Conservation (phyloP, 2,329 filamentous ascomycete genomes). For the Simplicillium aogashimaense region DNA sequence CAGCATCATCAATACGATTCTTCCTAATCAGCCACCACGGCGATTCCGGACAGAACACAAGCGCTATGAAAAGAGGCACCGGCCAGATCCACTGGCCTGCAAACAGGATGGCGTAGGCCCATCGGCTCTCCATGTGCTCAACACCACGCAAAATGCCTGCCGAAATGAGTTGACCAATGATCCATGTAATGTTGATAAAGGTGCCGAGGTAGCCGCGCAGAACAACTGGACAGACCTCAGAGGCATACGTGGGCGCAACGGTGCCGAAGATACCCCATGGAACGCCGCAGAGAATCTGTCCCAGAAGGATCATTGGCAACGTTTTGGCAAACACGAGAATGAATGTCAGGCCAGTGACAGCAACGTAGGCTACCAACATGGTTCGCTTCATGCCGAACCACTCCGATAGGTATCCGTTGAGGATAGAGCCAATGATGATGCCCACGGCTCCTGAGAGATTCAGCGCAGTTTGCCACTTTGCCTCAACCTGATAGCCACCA, state of each 20-base stretch:
- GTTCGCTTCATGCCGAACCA: slow-evolving; percentile 31
- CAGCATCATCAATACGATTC: slow-evolving; percentile 21
- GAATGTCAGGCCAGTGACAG: slow-evolving; percentile 31
- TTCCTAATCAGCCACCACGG: slow-evolving; percentile 32
- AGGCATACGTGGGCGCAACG: slow-evolving; percentile 34
- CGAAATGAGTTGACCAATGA: slow-evolving; percentile 29
- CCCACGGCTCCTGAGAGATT: slow-evolving; percentile 33
- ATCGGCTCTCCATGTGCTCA: neutral
- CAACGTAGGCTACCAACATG: slow-evolving; percentile 28
- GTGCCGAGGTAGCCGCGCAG: slow-evolving; percentile 34
- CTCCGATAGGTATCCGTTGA: slow-evolving; percentile 35
- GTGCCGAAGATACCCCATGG: slow-evolving; percentile 36
- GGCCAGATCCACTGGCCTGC: slow-evolving; percentile 31
- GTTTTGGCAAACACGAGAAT: slow-evolving; percentile 33
- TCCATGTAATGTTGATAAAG: slow-evolving; percentile 24
- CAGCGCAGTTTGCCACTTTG: slow-evolving; percentile 40
- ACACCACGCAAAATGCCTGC: slow-evolving; percentile 25
- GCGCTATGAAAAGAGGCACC: slow-evolving; percentile 24
- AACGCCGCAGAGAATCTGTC: slow-evolving; percentile 34
- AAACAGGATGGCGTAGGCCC: neutral
- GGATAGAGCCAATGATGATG: slow-evolving; percentile 35
- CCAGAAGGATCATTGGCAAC: slow-evolving; percentile 25
- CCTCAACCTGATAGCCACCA: slow-evolving; percentile 26
- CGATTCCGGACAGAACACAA: slow-evolving; percentile 34
- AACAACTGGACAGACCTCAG: slow-evolving; percentile 26